These are phyloP conservation scores for Leccinum ochraceum DNA, from an alignment of 768 basidiomycete genomes.

Conservation along the genomic window DNA sequence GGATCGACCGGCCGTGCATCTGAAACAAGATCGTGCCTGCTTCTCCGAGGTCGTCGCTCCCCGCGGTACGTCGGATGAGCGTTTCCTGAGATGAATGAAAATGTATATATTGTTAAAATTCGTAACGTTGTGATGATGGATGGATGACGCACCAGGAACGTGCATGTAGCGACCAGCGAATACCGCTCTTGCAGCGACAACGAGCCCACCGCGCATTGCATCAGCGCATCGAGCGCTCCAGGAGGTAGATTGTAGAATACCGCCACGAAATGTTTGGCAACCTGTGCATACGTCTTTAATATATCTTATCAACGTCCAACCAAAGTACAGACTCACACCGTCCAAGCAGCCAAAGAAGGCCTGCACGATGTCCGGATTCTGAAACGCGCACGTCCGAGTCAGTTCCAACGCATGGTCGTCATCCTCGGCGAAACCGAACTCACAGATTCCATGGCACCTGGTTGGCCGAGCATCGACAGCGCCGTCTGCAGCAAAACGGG, in stretches of 20 bases:
- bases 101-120: neutral
- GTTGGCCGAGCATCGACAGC: conserved; percentile 51
- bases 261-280: conserved; percentile 59
- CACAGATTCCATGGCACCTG: conserved; percentile 72
- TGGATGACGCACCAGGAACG: conserved; percentile 66
- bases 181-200: conserved; percentile 81
- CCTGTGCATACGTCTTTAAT: conserved; percentile 22
- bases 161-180: conserved; percentile 78
- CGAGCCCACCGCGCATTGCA: conserved; percentile 68
- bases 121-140: neutral
- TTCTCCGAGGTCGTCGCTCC: conserved; percentile 59
- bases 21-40: conserved; percentile 53
- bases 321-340: conserved; percentile 45
- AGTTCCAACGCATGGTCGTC: neutral
- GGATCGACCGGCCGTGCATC: conserved; percentile 62
- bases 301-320: neutral
- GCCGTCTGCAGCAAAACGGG: conserved; percentile 61
- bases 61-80: conserved; percentile 63
- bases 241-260: conserved; percentile 64
- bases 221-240: conserved; percentile 62
- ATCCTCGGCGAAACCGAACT: conserved; percentile 19
- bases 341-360: conserved; percentile 86
- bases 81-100: conserved; percentile 47
- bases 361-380: conserved; percentile 94
- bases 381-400: conserved; percentile 2